Evolutionary conservation across 176 grass and related monocot genomes (phyloP).

Genomic region (Bolboschoenus planiculmis): DNA sequence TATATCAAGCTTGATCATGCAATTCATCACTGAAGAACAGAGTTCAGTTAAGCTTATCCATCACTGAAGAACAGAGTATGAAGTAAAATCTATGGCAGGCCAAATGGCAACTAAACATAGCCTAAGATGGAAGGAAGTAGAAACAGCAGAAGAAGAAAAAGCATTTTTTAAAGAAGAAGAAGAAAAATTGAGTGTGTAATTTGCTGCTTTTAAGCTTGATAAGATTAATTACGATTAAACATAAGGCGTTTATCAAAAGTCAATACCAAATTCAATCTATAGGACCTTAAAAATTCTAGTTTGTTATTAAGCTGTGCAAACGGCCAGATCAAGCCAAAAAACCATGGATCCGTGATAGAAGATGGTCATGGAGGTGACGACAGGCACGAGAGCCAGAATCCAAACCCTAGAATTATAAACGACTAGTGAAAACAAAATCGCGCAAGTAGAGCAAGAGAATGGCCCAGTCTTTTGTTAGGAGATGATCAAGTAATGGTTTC

Average conservation of each 20-base stretch:
- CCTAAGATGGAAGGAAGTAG: not conserved
- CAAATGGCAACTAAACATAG: slow-evolving; percentile 25
- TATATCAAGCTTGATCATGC: slow-evolving; percentile 32
- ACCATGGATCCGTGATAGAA: slow-evolving; percentile 12
- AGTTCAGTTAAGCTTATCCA: not conserved
- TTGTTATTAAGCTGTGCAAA: not conserved
- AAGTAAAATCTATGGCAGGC: slow-evolving; percentile 33
- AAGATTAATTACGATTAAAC: not conserved
- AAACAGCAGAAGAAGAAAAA: not conserved
- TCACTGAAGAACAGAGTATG: not conserved
- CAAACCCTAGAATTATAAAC: slow-evolving; percentile 19
- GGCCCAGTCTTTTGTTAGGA: not conserved
- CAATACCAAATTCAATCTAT: slow-evolving; percentile 12
- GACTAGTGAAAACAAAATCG: not conserved
- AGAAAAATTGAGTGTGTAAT: slow-evolving; percentile 1
- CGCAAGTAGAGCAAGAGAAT: not conserved
- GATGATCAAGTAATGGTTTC: not conserved
- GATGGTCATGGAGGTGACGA: not conserved
- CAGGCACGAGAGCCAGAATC: not conserved
- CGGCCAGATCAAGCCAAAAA: slow-evolving; percentile 10
- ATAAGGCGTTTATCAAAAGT: slow-evolving; percentile 14
- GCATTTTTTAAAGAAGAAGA: not conserved
- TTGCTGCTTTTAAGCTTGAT: not conserved
- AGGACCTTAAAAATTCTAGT: not conserved
- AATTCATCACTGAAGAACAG: slow-evolving; percentile 30